phyloP scores from a whole-genome alignment of 2,329 filamentous ascomycete species.

The Ophiocordyceps camponoti-leonardi region DNA sequence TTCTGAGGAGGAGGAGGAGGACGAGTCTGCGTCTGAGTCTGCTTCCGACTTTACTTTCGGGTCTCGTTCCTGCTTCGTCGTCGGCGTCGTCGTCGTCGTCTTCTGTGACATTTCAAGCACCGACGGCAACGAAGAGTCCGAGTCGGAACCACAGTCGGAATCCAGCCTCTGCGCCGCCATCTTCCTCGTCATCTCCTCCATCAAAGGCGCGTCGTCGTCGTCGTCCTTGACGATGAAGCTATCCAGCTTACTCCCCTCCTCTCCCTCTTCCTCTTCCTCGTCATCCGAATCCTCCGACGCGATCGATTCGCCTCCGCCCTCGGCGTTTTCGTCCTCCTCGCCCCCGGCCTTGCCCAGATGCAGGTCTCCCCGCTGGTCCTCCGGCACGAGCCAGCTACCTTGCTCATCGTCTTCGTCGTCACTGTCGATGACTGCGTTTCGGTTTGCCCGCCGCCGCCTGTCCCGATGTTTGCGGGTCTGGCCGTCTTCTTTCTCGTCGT shows the following conservation, averaged over 20 bases:
- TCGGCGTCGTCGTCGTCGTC: no score
- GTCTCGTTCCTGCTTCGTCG: no score
- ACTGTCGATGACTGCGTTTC: slow-evolving; percentile 45
- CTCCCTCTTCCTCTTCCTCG: slow-evolving; percentile 26
- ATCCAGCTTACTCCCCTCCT: slow-evolving; percentile 33
- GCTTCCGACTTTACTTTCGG: slow-evolving; percentile 7
- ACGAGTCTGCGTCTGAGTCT: slow-evolving; percentile 12
- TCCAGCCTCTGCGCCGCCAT: slow-evolving; percentile 19
- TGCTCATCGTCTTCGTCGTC: slow-evolving; percentile 54
- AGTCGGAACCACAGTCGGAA: neutral
- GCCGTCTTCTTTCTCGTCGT: slow-evolving; percentile 7
- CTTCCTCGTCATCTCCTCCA: slow-evolving; percentile 18
- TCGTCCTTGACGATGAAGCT: slow-evolving; percentile 40
- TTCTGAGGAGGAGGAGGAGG: slow-evolving; percentile 15
- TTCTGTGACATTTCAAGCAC: no score
- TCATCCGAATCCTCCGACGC: slow-evolving; percentile 49
- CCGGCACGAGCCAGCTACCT: slow-evolving; percentile 65
- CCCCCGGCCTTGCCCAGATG: slow-evolving; percentile 66
- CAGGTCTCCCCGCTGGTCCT: slow-evolving; percentile 41
- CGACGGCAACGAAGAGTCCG: neutral
- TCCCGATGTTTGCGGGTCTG: slow-evolving; percentile 3
- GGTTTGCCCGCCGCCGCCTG: slow-evolving; percentile 25
- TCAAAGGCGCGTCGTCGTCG: slow-evolving; percentile 15
- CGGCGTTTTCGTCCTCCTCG: slow-evolving; percentile 72
- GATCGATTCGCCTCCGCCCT: slow-evolving; percentile 70